Conservation (phyloP, 2,329 filamentous ascomycete genomes). For the Knufia petricola region DNA sequence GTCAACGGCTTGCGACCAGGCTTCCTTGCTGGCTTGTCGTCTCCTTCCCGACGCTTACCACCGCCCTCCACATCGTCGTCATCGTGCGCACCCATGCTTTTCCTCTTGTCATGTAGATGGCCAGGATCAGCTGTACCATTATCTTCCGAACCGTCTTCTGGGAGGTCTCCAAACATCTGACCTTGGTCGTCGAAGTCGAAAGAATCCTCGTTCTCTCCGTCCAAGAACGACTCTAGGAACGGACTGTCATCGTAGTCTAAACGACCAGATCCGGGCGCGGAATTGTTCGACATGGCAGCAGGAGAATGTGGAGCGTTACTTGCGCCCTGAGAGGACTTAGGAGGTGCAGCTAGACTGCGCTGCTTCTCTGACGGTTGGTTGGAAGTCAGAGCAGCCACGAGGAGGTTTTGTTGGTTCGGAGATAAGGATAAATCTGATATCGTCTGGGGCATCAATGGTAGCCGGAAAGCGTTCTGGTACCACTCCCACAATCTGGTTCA, state of each 20-base stretch:
- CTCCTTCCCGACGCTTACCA: constrained; percentile 69
- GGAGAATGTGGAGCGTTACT: neutral
- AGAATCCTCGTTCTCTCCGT: constrained; percentile 60
- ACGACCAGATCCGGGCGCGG: constrained; percentile 37
- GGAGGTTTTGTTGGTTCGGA: constrained; percentile 64
- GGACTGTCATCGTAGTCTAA: constrained; percentile 62
- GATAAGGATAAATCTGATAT: constrained; percentile 54
- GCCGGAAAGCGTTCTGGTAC: neutral
- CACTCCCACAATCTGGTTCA: too few species aligned
- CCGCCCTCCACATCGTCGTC: constrained; percentile 55
- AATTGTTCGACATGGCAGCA: neutral
- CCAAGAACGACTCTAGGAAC: constrained; percentile 71
- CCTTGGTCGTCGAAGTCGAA: constrained; percentile 64
- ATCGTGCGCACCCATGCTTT: constrained; percentile 36
- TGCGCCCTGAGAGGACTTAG: neutral
- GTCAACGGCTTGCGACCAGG: constrained; percentile 92
- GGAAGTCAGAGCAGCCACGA: constrained; percentile 67
- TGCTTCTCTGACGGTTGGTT: constrained; percentile 39
- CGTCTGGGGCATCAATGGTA: constrained; percentile 29
- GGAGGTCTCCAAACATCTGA: constrained; percentile 67
- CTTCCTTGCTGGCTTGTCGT: constrained; percentile 86
- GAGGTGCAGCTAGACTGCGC: neutral
- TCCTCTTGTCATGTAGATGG: constrained; percentile 50
- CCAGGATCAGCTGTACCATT: constrained; percentile 1
- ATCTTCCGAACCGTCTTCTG: constrained; percentile 37